A percentile compares a stretch with the other conserved stretches of the same genome.
Evolutionary conservation across 257 asterid species (phyloP).

Genomic region (Leonotis leonurus): DNA sequence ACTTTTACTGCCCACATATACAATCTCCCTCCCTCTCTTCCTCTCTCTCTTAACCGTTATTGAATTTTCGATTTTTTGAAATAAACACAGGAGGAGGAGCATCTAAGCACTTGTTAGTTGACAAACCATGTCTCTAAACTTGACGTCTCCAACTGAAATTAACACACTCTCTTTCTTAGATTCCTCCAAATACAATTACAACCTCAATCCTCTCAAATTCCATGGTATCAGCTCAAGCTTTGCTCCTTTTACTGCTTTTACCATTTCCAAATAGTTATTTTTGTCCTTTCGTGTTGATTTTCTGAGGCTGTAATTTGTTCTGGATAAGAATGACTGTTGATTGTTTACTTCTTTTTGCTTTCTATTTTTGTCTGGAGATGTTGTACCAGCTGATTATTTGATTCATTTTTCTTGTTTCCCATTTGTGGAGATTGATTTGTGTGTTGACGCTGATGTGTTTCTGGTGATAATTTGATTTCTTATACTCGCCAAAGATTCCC

Average conservation of each 20-base stretch:
- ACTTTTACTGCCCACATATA: too few species aligned
- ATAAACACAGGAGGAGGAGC: not conserved
- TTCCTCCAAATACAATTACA: slow-evolving; percentile 53
- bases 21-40: not conserved
- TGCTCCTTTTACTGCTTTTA: not conserved
- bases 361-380: not conserved
- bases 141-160: slow-evolving; percentile 59
- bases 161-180: slow-evolving; percentile 76
- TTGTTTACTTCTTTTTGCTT: not conserved
- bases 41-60: not conserved
- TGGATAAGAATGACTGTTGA: slow-evolving; percentile 14
- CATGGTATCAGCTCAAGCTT: slow-evolving; percentile 13
- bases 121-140: slow-evolving; percentile 39
- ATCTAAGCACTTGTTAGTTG: too few species aligned
- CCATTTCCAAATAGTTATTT: not conserved
- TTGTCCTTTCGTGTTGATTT: not conserved
- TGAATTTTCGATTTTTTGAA: slow-evolving; percentile 6
- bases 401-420: not conserved
- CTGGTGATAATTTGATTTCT: too few species aligned
- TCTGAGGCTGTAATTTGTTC: slow-evolving; percentile 9
- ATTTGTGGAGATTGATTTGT: slow-evolving; percentile 3
- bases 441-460: slow-evolving; percentile 21
- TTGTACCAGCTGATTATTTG: not conserved
- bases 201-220: slow-evolving; percentile 46
- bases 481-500: slow-evolving; percentile 4